Evolutionary conservation across 2,329 filamentous ascomycete species (phyloP), one percentile per base, ranked within the genome.

Genomic region (Xylaria sp.): DNA sequence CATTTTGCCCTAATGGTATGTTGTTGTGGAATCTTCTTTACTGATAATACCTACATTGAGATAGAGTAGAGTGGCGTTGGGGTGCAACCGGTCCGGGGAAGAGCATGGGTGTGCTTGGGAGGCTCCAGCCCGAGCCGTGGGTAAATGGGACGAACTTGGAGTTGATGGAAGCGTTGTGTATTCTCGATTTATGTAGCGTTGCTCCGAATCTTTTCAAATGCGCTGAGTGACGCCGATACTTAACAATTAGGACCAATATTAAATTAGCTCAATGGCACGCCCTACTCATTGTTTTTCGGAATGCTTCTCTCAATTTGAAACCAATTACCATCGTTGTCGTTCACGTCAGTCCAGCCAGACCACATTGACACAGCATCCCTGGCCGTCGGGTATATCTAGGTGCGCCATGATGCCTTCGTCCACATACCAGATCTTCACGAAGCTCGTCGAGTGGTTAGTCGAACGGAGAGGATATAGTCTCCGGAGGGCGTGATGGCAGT

Each of bases 401-500:
- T 71, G 70, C 7, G 76, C 75, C 9, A 76, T 32, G 9, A 69
- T 46, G 1, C 74, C 70, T 2, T 68, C 71, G 1, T 68, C 66
- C 37, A 78, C 72, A 70, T 79, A 74, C 80, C 79, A 81, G 9
- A 81, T 72, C 72, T 81, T 75, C 7, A 82, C 64, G 57, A 79
- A 80, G 23, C 79, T 77, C 2, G 73, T 75, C n/a, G 73, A 77
- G 63, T 77, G 79, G 51, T 82, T 79, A 25, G 23, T 25, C 4
- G 80, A 23, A 84, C 83, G 12, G 84, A 85, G 75, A 85, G 84
- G 18, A 86, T 75, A 71, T 82, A 83, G 52, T 79, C 78, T 65
- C 81, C 80, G 32, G 80, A 80, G 3, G 80, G 79, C 67, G 83
- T 82, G 66, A 85, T 82, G 23, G 84, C 83, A 74, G 83, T 82